phyloP scores from a whole-genome alignment of 208 protist species.

The Crithidia mellificae region DNA sequence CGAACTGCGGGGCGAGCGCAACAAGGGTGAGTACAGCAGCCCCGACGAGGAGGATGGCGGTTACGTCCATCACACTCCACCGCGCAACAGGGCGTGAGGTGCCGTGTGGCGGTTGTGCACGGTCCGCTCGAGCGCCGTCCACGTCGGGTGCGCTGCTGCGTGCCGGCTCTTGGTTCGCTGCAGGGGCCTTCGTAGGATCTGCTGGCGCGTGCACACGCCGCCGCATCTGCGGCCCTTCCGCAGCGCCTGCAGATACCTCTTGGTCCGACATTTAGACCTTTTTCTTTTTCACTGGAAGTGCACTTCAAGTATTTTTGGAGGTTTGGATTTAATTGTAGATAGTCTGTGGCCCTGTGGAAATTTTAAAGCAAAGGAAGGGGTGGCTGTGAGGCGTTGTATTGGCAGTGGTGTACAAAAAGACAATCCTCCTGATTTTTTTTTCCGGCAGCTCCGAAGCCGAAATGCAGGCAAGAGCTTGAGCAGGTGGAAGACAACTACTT shows the following conservation, averaged over 20 bases:
- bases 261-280: too few species aligned
- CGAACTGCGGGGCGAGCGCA: constrained; percentile 1
- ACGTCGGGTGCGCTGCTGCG: not conserved
- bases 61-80: constrained; percentile 3
- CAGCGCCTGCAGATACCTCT: not conserved
- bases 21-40: not conserved
- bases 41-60: not conserved
- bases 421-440: too few species aligned
- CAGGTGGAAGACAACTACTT: too few species aligned
- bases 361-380: too few species aligned
- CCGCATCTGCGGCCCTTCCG: not conserved
- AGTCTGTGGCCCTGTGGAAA: too few species aligned
- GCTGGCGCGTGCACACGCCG: not conserved
- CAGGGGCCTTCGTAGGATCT: too few species aligned
- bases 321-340: too few species aligned
- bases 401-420: too few species aligned
- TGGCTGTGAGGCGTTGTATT: too few species aligned
- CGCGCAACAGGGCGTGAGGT: not conserved
- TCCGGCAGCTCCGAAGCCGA: too few species aligned
- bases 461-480: too few species aligned
- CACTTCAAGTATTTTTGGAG: not conserved
- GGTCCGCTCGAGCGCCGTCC: not conserved
- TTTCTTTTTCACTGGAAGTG: not conserved
- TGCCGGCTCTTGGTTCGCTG: too few species aligned
- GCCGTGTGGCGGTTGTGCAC: not conserved